Percentiles rank a stretch among this genome's conserved stretches.
phyloP scores from a whole-genome alignment of 1,284 basidiomycete species.

The Austroboletus niveus region DNA sequence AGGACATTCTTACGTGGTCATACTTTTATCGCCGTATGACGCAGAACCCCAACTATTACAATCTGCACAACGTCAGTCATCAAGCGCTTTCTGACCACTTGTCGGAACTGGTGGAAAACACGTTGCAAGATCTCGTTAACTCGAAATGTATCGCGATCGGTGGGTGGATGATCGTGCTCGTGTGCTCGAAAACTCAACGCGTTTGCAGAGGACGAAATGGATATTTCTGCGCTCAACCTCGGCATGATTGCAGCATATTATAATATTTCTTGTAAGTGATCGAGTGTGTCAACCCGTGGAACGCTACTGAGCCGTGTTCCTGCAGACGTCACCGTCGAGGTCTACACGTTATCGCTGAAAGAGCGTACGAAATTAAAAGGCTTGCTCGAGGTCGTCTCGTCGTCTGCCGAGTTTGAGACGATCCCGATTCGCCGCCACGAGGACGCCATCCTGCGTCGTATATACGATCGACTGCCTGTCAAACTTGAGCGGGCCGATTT shows the following conservation, averaged over 20 bases:
- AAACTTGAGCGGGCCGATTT: slow-evolving; percentile 87
- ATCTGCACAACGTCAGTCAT: slow-evolving; percentile 90
- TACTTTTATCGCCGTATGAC: slow-evolving; percentile 97
- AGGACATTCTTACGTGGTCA: slow-evolving; percentile 94
- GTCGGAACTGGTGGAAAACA: slow-evolving; percentile 94
- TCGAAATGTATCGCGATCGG: slow-evolving; percentile 95
- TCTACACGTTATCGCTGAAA: slow-evolving; percentile 94
- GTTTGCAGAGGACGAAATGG: slow-evolving; percentile 84
- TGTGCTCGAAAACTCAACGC: slow-evolving; percentile 8
- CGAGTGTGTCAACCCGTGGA: neutral
- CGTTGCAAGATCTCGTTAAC: slow-evolving; percentile 86
- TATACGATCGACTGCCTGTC: slow-evolving; percentile 97
- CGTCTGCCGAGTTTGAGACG: slow-evolving; percentile 93
- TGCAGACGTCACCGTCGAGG: slow-evolving; percentile 92
- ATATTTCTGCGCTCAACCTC: slow-evolving; percentile 86
- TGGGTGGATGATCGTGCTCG: slow-evolving; percentile 35
- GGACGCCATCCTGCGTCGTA: slow-evolving; percentile 75
- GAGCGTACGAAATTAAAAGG: slow-evolving; percentile 98
- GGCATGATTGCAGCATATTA: slow-evolving; percentile 97
- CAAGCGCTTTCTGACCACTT: slow-evolving; percentile 92
- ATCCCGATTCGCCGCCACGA: slow-evolving; percentile 95
- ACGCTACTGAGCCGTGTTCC: neutral
- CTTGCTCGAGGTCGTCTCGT: slow-evolving; percentile 92
- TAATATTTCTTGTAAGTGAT: slow-evolving; percentile 75
- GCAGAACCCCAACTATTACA: slow-evolving; percentile 95